Percentiles rank a stretch among this genome's conserved stretches.
Conservation (phyloP, 2,329 filamentous ascomycete genomes). For the Alternaria sp. region DNA sequence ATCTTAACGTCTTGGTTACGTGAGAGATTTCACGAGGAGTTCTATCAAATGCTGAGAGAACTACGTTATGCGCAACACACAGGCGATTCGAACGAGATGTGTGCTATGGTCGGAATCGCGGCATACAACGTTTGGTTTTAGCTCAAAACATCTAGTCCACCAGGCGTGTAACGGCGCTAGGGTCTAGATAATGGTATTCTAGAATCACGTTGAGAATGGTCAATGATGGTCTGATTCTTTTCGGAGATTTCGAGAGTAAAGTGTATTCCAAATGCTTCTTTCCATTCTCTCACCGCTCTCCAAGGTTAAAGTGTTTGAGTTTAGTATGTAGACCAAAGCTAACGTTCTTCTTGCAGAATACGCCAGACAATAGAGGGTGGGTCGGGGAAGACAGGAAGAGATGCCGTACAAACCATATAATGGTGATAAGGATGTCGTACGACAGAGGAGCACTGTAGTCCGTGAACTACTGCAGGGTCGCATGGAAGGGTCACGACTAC, state of each 20-base stretch:
- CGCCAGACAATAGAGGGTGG: neutral
- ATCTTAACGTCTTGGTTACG: neutral
- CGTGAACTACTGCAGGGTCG: neutral
- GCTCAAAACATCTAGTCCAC: neutral
- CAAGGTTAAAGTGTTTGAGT: neutral
- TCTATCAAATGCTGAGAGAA: neutral
- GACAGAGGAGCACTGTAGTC: neutral
- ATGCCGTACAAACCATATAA: neutral
- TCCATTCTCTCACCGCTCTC: neutral
- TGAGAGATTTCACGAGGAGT: neutral
- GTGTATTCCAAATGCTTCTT: neutral
- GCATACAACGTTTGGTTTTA: neutral
- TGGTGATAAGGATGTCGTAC: neutral
- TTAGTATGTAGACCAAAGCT: neutral
- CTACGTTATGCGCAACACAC: neutral
- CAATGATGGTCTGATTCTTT: neutral
- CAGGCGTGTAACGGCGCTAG: neutral
- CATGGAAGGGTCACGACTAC: neutral
- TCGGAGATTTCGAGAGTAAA: neutral
- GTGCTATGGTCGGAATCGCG: neutral
- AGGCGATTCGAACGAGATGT: neutral
- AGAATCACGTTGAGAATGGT: neutral
- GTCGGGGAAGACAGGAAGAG: neutral
- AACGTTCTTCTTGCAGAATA: neutral
- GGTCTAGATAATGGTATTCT: neutral